phyloP scores from a whole-genome alignment of 495 filamentous ascomycete genomes.

The Penicillium tannophilum region DNA sequence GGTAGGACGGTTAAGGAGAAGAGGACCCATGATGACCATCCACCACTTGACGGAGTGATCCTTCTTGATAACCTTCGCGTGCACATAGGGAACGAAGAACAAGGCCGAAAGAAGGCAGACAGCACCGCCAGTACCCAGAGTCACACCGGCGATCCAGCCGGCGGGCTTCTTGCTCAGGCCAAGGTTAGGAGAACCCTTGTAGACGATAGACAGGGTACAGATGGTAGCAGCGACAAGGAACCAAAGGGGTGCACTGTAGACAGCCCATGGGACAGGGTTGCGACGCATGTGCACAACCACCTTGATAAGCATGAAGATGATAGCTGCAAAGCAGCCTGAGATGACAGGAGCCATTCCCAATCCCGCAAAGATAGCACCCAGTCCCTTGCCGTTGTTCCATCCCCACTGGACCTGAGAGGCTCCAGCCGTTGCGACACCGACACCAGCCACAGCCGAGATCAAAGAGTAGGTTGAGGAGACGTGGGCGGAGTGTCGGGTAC shows the following conservation, averaged over 20 bases:
- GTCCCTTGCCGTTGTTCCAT: slow-evolving; percentile 61
- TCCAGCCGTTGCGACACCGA: slow-evolving; percentile 62
- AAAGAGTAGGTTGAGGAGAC: slow-evolving; percentile 68
- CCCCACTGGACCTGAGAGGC: slow-evolving; percentile 61
- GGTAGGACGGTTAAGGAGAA: slow-evolving; percentile 50
- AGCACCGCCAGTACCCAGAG: slow-evolving; percentile 54
- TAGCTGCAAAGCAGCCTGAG: slow-evolving; percentile 55
- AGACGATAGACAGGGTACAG: slow-evolving; percentile 63
- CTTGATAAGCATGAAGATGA: slow-evolving; percentile 65
- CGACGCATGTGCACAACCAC: slow-evolving; percentile 56
- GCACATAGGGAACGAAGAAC: slow-evolving; percentile 62
- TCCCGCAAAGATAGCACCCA: slow-evolving; percentile 63
- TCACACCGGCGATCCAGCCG: slow-evolving; percentile 59
- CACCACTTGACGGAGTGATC: slow-evolving; percentile 57
- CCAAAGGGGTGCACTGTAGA: slow-evolving; percentile 60
- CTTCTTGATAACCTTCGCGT: slow-evolving; percentile 56
- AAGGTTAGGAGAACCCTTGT: slow-evolving; percentile 63
- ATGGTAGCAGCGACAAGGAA: slow-evolving; percentile 60
- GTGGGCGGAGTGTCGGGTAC: slow-evolving; percentile 60
- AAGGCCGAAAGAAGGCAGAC: slow-evolving; percentile 52
- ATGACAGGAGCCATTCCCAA: slow-evolving; percentile 63
- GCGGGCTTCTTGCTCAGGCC: slow-evolving; percentile 55
- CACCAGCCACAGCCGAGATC: slow-evolving; percentile 62
- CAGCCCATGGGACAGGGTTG: slow-evolving; percentile 58
- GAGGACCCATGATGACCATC: slow-evolving; percentile 53